A percentile compares a stretch with the other conserved stretches of the same genome.
phyloP scores from a whole-genome alignment of 305 asterid species.

The Fraxinus albicans region DNA sequence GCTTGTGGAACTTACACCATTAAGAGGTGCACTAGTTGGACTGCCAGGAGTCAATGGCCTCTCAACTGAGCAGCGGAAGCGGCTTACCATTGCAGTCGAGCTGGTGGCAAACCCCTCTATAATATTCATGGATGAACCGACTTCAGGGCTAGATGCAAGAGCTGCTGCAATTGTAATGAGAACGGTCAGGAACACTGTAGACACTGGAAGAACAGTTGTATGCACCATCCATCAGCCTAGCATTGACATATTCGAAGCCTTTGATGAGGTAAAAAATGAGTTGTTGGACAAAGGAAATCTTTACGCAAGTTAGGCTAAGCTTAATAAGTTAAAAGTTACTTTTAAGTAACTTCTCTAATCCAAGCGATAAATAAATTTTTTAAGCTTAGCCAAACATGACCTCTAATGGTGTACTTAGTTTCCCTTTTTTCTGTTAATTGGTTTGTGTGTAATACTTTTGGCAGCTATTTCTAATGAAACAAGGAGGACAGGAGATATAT shows the following conservation, averaged over 20 bases:
- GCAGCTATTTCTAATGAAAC: constrained; percentile 38
- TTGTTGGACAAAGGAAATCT: neutral
- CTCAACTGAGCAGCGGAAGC: constrained; percentile 53
- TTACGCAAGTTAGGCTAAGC: neutral
- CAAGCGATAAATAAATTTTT: neutral
- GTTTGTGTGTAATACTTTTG: neutral
- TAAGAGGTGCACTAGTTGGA: constrained; percentile 46
- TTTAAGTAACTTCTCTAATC: neutral
- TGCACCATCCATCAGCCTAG: constrained; percentile 69
- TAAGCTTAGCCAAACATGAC: neutral
- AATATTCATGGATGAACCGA: constrained; percentile 59
- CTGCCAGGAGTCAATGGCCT: constrained; percentile 50
- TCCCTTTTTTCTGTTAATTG: neutral
- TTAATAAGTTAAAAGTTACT: neutral
- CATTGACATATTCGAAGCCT: constrained; percentile 55
- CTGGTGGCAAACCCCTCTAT: constrained; percentile 50
- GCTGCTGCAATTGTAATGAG: constrained; percentile 60
- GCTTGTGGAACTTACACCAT: constrained; percentile 44
- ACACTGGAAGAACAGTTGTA: constrained; percentile 52
- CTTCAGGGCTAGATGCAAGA: constrained; percentile 50
- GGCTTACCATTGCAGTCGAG: constrained; percentile 59
- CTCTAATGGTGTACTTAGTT: neutral
- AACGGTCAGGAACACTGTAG: constrained; percentile 47
- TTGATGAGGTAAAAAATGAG: constrained; percentile 36
- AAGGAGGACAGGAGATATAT: constrained; percentile 70